Evolutionary conservation across 2,329 filamentous ascomycete species (phyloP).

Genomic region (Botryosphaeria agaves): DNA sequence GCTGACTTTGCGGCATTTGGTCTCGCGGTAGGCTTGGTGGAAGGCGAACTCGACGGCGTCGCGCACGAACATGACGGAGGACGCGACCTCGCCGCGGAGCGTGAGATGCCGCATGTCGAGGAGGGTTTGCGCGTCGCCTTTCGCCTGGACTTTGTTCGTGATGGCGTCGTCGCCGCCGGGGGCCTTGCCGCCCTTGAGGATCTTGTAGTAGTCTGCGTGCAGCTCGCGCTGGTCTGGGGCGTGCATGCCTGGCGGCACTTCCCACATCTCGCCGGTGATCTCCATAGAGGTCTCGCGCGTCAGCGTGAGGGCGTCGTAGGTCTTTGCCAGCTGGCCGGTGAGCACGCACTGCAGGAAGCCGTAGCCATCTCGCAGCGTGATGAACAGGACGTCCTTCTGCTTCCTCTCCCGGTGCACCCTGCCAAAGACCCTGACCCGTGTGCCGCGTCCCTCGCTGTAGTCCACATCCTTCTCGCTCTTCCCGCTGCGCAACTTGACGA

Average conservation of each 20-base stretch:
- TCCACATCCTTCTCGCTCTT: slow-evolving; percentile 31
- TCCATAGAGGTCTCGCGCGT: slow-evolving; percentile 77
- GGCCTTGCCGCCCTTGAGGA: slow-evolving; percentile 49
- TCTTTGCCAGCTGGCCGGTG: slow-evolving; percentile 66
- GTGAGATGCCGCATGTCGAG: slow-evolving; percentile 73
- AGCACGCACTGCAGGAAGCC: slow-evolving; percentile 75
- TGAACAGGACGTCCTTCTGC: slow-evolving; percentile 74
- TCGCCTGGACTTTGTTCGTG: slow-evolving; percentile 59
- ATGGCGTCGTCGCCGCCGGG: slow-evolving; percentile 81
- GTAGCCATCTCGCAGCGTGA: slow-evolving; percentile 74
- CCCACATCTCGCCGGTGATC: slow-evolving; percentile 67
- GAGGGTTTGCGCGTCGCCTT: slow-evolving; percentile 54
- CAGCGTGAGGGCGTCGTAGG: slow-evolving; percentile 77
- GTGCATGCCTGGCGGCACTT: slow-evolving; percentile 59
- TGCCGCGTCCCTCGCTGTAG: slow-evolving; percentile 41
- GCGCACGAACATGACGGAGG: slow-evolving; percentile 76
- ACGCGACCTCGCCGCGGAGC: slow-evolving; percentile 67
- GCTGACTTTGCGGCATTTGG: slow-evolving; percentile 64
- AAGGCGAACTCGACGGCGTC: slow-evolving; percentile 70
- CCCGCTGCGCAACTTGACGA: slow-evolving; percentile 36
- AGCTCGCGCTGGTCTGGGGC: slow-evolving; percentile 77
- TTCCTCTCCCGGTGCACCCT: slow-evolving; percentile 65
- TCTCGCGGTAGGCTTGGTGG: slow-evolving; percentile 58
- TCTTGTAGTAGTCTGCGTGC: slow-evolving; percentile 75
- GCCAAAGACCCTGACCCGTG: slow-evolving; percentile 63